A percentile compares a stretch with the other conserved stretches of the same genome.
phyloP scores from a whole-genome alignment of 106 monocot species.

The Hemerocallis citrina region DNA sequence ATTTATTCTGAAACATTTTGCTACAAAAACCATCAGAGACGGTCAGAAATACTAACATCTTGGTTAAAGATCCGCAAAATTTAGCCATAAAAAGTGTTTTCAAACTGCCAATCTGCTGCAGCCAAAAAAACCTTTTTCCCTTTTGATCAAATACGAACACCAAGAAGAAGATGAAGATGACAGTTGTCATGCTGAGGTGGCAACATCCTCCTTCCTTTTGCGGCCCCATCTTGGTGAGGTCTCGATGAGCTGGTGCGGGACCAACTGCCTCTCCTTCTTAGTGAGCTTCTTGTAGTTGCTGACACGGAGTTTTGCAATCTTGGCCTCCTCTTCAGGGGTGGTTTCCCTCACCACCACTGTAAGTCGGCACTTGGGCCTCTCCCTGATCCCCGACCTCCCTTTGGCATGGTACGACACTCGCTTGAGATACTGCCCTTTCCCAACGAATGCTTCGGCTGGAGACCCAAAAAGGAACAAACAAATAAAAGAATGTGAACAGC shows the following conservation, averaged over 20 bases:
- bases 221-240: constrained; percentile 69
- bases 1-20: no score
- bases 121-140: no score
- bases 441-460: constrained; percentile 89
- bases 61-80: no score
- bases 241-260: constrained; percentile 95
- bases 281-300: constrained; percentile 92
- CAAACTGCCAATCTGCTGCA: no score
- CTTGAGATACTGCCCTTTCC: constrained; percentile 82
- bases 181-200: background rate
- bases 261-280: constrained; percentile 64
- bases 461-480: no score
- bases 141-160: no score
- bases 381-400: constrained; percentile 80
- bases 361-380: constrained; percentile 72
- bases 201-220: constrained; percentile 26
- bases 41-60: no score
- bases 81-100: no score
- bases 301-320: constrained; percentile 79
- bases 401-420: constrained; percentile 89
- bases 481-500: no score
- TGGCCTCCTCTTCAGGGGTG: constrained; percentile 87
- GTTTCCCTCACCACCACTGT: constrained; percentile 90
- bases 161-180: no score
- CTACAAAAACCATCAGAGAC: no score